Conservation (phyloP, 352 stramenopile genomes). For the Lagenidium giganteum region DNA sequence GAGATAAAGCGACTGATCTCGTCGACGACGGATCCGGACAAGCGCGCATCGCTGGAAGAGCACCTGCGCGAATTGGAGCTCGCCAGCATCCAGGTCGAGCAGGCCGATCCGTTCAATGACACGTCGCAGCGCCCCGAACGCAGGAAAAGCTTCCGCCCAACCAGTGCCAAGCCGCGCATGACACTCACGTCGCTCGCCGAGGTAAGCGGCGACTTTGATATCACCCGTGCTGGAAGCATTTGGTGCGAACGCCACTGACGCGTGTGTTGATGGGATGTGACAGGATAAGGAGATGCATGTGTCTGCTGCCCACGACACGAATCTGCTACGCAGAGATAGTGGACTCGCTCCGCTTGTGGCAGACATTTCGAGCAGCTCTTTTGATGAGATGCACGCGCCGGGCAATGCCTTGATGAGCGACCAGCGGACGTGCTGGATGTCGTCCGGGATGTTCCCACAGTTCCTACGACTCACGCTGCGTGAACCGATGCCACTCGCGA, state of each 20-base stretch:
- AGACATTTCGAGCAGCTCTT: constrained; percentile 67
- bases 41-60: constrained; percentile 51
- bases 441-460: constrained; percentile 66
- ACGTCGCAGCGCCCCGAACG: constrained; percentile 14
- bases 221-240: not conserved
- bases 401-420: constrained; percentile 49
- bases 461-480: constrained; percentile 58
- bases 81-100: constrained; percentile 38
- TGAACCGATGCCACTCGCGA: constrained; percentile 44
- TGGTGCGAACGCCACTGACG: not conserved
- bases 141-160: constrained; percentile 68
- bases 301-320: constrained; percentile 31
- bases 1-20: constrained; percentile 78
- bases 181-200: constrained; percentile 53
- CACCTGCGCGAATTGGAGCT: constrained; percentile 64
- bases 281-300: constrained; percentile 53
- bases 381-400: constrained; percentile 39
- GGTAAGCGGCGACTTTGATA: constrained; percentile 7
- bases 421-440: constrained; percentile 60
- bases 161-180: constrained; percentile 55
- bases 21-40: constrained; percentile 55
- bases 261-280: not conserved
- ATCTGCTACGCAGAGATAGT: constrained; percentile 34
- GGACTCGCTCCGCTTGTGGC: constrained; percentile 29
- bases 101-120: constrained; percentile 7